These are phyloP conservation scores for Talaromyces sp. DNA, from an alignment of 2,329 filamentous ascomycete genomes.

Conservation along the genomic window DNA sequence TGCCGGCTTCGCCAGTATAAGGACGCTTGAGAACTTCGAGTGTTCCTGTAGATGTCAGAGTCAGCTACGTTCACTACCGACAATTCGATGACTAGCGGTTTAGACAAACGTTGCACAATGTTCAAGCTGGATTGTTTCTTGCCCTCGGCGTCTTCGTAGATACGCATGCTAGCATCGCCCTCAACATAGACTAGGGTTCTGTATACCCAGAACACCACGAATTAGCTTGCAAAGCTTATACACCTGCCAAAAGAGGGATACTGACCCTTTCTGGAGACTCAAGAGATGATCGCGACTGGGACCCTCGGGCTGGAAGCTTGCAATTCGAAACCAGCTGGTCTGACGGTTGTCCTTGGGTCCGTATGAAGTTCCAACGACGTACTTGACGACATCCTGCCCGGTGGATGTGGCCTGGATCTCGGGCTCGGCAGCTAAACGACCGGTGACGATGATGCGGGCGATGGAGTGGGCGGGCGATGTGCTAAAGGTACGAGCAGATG, in stretches of 20 bases:
- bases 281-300: slow-evolving; percentile 67
- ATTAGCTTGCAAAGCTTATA: not conserved
- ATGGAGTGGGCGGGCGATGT: slow-evolving; percentile 58
- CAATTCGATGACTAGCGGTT: not conserved
- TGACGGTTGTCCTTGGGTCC: slow-evolving; percentile 67
- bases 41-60: slow-evolving; percentile 22
- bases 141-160: slow-evolving; percentile 67
- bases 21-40: slow-evolving; percentile 37
- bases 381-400: slow-evolving; percentile 72
- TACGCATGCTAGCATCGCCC: slow-evolving; percentile 68
- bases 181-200: slow-evolving; percentile 80
- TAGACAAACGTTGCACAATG: slow-evolving; percentile 71
- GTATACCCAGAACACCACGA: slow-evolving; percentile 3
- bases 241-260: slow-evolving; percentile 25
- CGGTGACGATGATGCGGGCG: slow-evolving; percentile 81
- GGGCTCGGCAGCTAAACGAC: slow-evolving; percentile 74
- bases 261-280: slow-evolving; percentile 79
- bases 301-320: slow-evolving; percentile 66
- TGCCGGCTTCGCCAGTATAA: not conserved
- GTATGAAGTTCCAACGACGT: slow-evolving; percentile 66
- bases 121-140: slow-evolving; percentile 60
- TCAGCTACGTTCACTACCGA: not conserved
- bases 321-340: slow-evolving; percentile 81
- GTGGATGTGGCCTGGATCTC: slow-evolving; percentile 68
- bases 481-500: slow-evolving; percentile 65